Base-by-base conservation (phyloP, 208 protist species). In the Acanthamoeba sp. region DNA sequence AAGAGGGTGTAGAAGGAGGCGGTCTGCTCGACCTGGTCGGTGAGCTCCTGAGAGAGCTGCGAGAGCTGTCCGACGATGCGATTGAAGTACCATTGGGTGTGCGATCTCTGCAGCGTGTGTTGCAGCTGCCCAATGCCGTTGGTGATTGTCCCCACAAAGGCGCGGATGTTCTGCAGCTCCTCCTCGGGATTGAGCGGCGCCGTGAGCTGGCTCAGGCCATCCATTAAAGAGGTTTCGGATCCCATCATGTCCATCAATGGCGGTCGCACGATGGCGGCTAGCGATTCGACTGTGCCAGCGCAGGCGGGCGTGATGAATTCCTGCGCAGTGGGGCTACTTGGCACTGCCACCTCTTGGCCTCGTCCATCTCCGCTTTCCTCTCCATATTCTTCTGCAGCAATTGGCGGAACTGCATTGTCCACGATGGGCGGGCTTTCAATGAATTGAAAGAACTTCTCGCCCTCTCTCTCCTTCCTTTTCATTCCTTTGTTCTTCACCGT, bases 51-150 rank as follows among this genome's bases (percentile, higher is more conserved):
- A 10, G 71, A 80, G 40, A 80, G 71, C 36, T 48, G 38, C 22
- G 71, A 50, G 71, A 80, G 71, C 71, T 80, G 71, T 5, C 71
- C 71, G 16, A 80, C 71, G 29, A 80, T 48, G 36, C 14, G 71
- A 20, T 80, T 80, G 24, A 80, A 80, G 38, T 80, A 36, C 71
- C 71, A 80, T 48, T 80, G 71, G 38, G 29, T 80, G 0, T 40
- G 71, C 18, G 71, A 80, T 40, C 36, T 16, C 71, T 80, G 71
- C 36, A 80, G 71, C 71, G 71, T 80, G 24, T 80, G 71, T 24
- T 80, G 71, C 9, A 80, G 71, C 71, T 80, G 71, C 38, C 71
- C 71, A 20, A 80, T 80, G 71, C 36, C 71, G 18, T 50, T 6
- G 16, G 71, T 48, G 71, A 80, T 80, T 7, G 38, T 80, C 38